Evolutionary conservation across 78 protist genomes (phyloP), one percentile per base, ranked within the genome.

Genomic region (Dictyostelium firmibasis): DNA sequence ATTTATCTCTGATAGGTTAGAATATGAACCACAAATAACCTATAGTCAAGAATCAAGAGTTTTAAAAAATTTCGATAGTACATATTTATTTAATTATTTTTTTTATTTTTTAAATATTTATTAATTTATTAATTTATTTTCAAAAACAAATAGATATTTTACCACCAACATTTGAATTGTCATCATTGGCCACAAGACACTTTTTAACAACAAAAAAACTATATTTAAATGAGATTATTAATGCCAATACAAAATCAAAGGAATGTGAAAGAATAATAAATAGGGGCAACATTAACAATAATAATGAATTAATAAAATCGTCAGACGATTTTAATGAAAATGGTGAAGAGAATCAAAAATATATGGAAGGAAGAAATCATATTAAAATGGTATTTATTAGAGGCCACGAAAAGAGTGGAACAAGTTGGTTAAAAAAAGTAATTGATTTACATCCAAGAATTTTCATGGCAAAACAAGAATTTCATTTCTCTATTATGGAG

Each of bases 321-420:
- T 50, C 62, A 50, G 4, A 43, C 14, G 14, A 16, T 50, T 81
- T 53, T 33, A 57, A 57, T 57, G 74, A 44, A 53, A 33, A 44
- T 53, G 86, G 86, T 31, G 75, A 81, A 57, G 91, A 70, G 31
- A 27, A 33, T n/a, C 14, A 36, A 29, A 35, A 53, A 10, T 85
- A 85, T 25, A 10, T 60, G 44, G 87, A 89, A 47, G 4, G 43
- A 8, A 78, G 81, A 41, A 50, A 69, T 14, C 94, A 89, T 47
- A 89, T 89, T 47, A 77, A 77, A 23, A 23, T 89, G 77, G 20
- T 89, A 25, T 89, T 89, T 70, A 31, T 89, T 33, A 81, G 94
- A 76, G 94, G 94, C 36, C 94, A 89, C 33, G 94, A 89, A 35
- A 89, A 89, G 41, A 64, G 82, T 18, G 94, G 94, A 4, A 89